Base-by-base conservation (phyloP, 225 moss, liverwort and hornwort genomes). In the Bryum argenteum region DNA sequence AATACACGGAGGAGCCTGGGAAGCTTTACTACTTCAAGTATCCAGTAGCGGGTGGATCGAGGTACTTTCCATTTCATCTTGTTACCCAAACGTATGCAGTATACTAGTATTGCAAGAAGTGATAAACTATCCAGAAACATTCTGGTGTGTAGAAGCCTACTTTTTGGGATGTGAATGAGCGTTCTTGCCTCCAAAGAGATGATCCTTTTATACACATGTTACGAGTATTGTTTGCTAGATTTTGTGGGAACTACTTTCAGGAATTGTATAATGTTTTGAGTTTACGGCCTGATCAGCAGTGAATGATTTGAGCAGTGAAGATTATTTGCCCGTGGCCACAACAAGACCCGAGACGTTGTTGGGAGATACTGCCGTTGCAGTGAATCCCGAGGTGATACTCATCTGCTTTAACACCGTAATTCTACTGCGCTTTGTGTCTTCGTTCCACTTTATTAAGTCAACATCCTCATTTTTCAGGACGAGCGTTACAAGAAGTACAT, bases 301-400 rank as follows among this genome's bases (percentile, higher is more conserved):
- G n/a, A n/a, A 18, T 5, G 23, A 4, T 71, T 66, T 54, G 24
- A 63, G 67, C 88, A 91, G 88, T 69, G 86, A 91, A 24, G 92
- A 92, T 79, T 89, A 81, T 65, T 77, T 92, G 33, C 89, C 89
- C 14, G 92, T 92, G 67, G 92, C 92, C 37, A 92, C 92, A 13
- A 92, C 92, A 58, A 77, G 92, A 74, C 92, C 88, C 17, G 92
- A 92, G 76, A 92, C 92, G 23, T 78, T 92, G 26, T 80, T 92
- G 12, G 92, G 92, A 56, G 92, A 92, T 67, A 86, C 92, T 60
- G 89, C 86, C 67, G 88, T 92, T 78, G 92, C 92, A 74, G 88
- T 92, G 44, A 89, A 92, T 73, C 92, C 88, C 39, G 72, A 85
- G 15, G 45, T 53, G 15, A 47, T 70, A 18, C 54, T 75, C 65